Conservation (phyloP, 2,329 filamentous ascomycete genomes). For the Cladosporium sp. region DNA sequence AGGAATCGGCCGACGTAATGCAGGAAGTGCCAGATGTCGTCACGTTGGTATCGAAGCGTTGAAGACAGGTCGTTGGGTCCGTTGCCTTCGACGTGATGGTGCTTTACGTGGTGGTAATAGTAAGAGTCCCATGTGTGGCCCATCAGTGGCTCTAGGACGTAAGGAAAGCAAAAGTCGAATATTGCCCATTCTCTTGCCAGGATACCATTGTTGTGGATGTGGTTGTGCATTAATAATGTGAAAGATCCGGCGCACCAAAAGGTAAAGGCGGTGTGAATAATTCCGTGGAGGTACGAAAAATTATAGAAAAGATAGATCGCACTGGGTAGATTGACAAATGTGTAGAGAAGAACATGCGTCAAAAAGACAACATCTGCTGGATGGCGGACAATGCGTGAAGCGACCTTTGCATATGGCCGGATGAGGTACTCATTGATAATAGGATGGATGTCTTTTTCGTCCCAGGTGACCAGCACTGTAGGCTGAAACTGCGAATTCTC, state of each 20-base stretch:
- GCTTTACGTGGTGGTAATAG: conserved; percentile 80
- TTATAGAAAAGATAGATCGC: conserved; percentile 57
- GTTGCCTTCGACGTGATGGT: conserved; percentile 77
- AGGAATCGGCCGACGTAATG: conserved; percentile 68
- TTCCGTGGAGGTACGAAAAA: conserved; percentile 62
- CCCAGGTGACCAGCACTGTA: conserved; percentile 50
- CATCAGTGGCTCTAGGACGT: conserved; percentile 68
- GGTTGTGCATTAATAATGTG: conserved; percentile 77
- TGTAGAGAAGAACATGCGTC: conserved; percentile 68
- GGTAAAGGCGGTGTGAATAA: conserved; percentile 61
- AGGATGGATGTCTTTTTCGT: conserved; percentile 40
- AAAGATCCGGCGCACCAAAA: conserved; percentile 65
- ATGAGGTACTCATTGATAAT: conserved; percentile 47
- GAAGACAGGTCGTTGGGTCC: conserved; percentile 70
- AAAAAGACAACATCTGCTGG: conserved; percentile 72
- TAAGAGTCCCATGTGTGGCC: conserved; percentile 83
- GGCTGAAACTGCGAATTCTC: conserved; percentile 45
- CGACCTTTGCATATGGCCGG: conserved; percentile 54
- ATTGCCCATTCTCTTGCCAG: conserved; percentile 49
- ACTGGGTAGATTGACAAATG: conserved; percentile 62
- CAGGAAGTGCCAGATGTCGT: conserved; percentile 60
- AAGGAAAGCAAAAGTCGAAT: conserved; percentile 64
- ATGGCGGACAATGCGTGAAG: conserved; percentile 52
- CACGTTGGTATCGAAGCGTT: conserved; percentile 70
- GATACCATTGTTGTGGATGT: conserved; percentile 67